Percentiles rank a stretch among this genome's conserved stretches.
Conservation (phyloP, 371 early-diverging fungal genomes). For the Actinomortierella ambigua region DNA sequence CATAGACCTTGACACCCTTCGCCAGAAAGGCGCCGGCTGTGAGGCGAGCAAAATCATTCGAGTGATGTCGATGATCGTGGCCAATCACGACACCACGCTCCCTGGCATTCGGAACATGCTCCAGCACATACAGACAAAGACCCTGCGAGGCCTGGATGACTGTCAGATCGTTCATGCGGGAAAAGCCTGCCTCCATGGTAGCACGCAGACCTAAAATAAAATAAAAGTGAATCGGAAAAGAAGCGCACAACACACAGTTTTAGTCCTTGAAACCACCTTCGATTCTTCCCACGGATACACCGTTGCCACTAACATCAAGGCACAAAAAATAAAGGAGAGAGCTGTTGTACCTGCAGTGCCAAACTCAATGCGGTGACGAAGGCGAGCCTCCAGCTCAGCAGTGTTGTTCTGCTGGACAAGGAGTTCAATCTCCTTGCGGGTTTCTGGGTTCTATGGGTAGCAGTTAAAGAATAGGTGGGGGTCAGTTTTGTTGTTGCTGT, state of each 20-base stretch:
- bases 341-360: constrained; percentile 80
- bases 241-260: background rate
- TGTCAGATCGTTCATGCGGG: constrained; percentile 93
- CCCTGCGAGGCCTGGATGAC: constrained; percentile 91
- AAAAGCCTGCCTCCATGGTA: constrained; percentile 95
- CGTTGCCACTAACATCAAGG: background rate
- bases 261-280: constrained; percentile 3
- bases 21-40: constrained; percentile 86
- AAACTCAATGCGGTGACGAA: constrained; percentile 83
- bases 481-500: background rate
- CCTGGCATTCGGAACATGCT: constrained; percentile 57
- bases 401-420: constrained; percentile 59
- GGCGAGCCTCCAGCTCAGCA: constrained; percentile 64
- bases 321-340: background rate
- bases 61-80: constrained; percentile 94
- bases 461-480: background rate
- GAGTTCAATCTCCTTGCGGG: constrained; percentile 63
- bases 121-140: constrained; percentile 62
- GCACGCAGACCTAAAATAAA: constrained; percentile 83
- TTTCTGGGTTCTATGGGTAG: constrained; percentile 65
- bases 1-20: constrained; percentile 86
- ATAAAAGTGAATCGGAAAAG: background rate
- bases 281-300: background rate
- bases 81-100: constrained; percentile 90
- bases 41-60: constrained; percentile 80